Evolutionary conservation across 768 basidiomycete species (phyloP).

Genomic region (Grammothele lineata): DNA sequence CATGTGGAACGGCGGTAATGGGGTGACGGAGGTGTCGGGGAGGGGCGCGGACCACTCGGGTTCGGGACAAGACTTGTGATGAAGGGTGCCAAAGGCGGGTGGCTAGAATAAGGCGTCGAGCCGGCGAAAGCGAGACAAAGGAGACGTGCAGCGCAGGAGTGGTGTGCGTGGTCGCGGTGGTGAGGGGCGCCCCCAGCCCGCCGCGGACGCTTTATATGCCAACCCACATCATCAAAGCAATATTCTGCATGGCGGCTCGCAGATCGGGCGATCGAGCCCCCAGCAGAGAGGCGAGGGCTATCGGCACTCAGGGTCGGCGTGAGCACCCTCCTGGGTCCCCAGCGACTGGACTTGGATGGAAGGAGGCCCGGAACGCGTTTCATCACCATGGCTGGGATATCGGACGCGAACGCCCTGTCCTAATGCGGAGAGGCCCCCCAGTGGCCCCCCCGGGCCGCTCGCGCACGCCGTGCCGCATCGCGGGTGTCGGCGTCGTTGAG

Average conservation of each 20-base stretch:
- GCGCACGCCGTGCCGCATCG: too few relatives aligned
- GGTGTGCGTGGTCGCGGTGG: not conserved
- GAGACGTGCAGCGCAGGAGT: not conserved
- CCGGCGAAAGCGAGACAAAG: not conserved
- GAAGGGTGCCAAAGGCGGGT: not conserved
- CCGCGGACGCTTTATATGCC: not conserved
- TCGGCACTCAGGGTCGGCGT: not conserved
- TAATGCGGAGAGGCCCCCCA: not conserved
- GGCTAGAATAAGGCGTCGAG: slow-evolving; percentile 3
- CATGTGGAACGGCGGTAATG: not conserved
- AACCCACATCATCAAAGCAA: not conserved
- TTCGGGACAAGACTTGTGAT: not conserved
- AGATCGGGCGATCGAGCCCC: not conserved
- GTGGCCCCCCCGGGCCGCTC: too few relatives aligned
- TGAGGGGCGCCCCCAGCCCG: not conserved
- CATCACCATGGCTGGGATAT: slow-evolving; percentile 7
- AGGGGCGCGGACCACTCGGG: not conserved
- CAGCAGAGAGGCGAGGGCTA: too few relatives aligned
- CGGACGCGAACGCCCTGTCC: not conserved
- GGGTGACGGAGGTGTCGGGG: not conserved
- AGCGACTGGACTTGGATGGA: not conserved
- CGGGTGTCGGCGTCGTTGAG: too few relatives aligned
- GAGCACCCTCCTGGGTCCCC: not conserved
- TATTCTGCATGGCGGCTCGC: not conserved
- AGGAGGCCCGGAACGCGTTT: slow-evolving; percentile 11